phyloP scores from a whole-genome alignment of 2,329 filamentous ascomycete species.

The Cordyceps sp. region DNA sequence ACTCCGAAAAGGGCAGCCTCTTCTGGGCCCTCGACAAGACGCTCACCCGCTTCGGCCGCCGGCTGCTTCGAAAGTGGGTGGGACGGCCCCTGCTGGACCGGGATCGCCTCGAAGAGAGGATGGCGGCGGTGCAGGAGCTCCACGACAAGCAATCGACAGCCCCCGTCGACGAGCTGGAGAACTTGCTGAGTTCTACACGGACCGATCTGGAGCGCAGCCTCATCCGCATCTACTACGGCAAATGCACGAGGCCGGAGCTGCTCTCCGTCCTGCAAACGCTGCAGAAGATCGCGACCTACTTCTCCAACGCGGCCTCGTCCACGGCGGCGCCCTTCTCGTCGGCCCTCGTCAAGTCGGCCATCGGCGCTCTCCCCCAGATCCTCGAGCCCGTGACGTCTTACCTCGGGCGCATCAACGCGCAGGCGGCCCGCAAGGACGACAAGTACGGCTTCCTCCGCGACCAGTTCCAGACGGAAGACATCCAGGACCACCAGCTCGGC shows the following conservation, averaged over 20 bases:
- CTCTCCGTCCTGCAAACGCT: slow-evolving; percentile 72
- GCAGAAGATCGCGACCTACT: slow-evolving; percentile 66
- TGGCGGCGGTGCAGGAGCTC: slow-evolving; percentile 76
- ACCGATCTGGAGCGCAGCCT: slow-evolving; percentile 83
- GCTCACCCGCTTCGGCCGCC: slow-evolving; percentile 72
- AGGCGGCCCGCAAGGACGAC: slow-evolving; percentile 73
- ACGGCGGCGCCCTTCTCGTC: slow-evolving; percentile 60
- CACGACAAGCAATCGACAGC: slow-evolving; percentile 48
- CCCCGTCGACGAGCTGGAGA: slow-evolving; percentile 57
- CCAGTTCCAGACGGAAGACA: slow-evolving; percentile 72
- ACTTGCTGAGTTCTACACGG: slow-evolving; percentile 52
- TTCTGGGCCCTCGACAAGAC: slow-evolving; percentile 96
- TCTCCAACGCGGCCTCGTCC: slow-evolving; percentile 43
- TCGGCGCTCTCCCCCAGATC: slow-evolving; percentile 63
- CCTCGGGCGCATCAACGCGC: slow-evolving; percentile 70
- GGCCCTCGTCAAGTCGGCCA: slow-evolving; percentile 48
- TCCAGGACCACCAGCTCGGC: slow-evolving; percentile 73
- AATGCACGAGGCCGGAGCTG: slow-evolving; percentile 80
- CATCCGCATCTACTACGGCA: slow-evolving; percentile 93
- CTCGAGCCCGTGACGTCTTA: slow-evolving; percentile 54
- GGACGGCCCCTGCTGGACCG: slow-evolving; percentile 75
- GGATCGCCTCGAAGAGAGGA: slow-evolving; percentile 55
- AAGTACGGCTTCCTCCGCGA: slow-evolving; percentile 91
- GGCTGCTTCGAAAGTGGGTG: slow-evolving; percentile 86
- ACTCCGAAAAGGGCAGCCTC: slow-evolving; percentile 69